Evolutionary conservation across 2,329 filamentous ascomycete species (phyloP).

Genomic region (Leptographium wingfieldii): DNA sequence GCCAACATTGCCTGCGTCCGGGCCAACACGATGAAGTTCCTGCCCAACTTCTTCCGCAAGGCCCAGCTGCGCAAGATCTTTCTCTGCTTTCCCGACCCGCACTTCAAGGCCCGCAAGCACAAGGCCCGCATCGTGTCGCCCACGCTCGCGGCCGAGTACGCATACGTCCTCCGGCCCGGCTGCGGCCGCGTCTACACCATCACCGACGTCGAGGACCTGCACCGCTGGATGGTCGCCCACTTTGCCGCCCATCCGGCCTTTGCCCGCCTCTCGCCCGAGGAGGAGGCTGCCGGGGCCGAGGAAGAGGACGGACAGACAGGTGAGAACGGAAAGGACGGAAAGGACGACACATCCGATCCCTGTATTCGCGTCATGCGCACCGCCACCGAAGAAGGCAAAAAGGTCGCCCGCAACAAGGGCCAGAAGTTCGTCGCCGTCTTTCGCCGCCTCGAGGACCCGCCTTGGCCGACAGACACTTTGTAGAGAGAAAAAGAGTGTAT

Average conservation of each 20-base stretch:
- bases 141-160: slow-evolving; percentile 85
- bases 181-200: slow-evolving; percentile 82
- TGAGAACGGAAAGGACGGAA: slow-evolving; percentile 31
- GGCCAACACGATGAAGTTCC: slow-evolving; percentile 96
- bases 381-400: slow-evolving; percentile 95
- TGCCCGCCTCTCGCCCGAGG: slow-evolving; percentile 51
- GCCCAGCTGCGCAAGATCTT: slow-evolving; percentile 81
- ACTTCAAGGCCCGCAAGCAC: slow-evolving; percentile 96
- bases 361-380: slow-evolving; percentile 63
- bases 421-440: slow-evolving; percentile 88
- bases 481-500: neutral
- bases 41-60: slow-evolving; percentile 91
- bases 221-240: slow-evolving; percentile 85
- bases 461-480: slow-evolving; percentile 38
- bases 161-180: slow-evolving; percentile 69
- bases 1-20: slow-evolving; percentile 83
- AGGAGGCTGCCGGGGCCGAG: slow-evolving; percentile 33
- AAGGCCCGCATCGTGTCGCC: slow-evolving; percentile 89
- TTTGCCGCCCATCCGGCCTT: slow-evolving; percentile 69
- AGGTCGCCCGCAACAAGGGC: slow-evolving; percentile 82
- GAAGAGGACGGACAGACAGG: neutral
- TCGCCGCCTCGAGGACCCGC: slow-evolving; percentile 64
- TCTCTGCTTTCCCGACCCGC: slow-evolving; percentile 95
- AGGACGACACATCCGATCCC: slow-evolving; percentile 45
- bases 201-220: slow-evolving; percentile 89